Conservation (phyloP, 2,329 filamentous ascomycete genomes). For the Beauveria brongniartii region DNA sequence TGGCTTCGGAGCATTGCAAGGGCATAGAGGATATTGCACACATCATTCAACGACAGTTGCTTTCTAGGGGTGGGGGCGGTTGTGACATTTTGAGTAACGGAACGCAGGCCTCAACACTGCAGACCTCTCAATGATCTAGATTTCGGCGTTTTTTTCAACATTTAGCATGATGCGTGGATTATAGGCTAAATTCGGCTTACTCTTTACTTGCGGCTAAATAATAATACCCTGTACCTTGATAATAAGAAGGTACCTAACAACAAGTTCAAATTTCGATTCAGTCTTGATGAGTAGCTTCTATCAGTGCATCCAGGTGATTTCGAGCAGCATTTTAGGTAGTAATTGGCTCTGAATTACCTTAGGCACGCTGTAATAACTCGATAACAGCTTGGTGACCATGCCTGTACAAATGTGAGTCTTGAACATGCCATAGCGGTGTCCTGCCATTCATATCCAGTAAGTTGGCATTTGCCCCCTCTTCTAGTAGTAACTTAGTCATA, state of each 20-base stretch:
- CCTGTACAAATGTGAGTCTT: no score
- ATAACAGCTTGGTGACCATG: no score
- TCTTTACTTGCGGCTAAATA: slow-evolving; percentile 16
- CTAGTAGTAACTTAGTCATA: neutral
- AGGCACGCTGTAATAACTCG: no score
- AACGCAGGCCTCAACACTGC: slow-evolving; percentile 25
- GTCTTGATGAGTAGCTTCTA: no score
- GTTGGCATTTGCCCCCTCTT: neutral
- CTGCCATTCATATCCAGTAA: neutral
- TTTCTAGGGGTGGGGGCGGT: slow-evolving; percentile 12
- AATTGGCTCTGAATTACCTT: no score
- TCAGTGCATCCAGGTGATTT: no score
- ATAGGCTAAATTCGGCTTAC: neutral
- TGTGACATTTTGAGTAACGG: slow-evolving; percentile 12
- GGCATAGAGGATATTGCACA: slow-evolving; percentile 1
- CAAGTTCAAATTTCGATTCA: no score
- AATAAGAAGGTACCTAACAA: slow-evolving; percentile 14
- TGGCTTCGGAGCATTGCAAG: neutral
- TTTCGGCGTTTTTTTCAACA: slow-evolving; percentile 22
- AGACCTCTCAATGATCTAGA: slow-evolving; percentile 3
- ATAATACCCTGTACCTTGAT: slow-evolving; percentile 28
- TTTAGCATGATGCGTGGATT: slow-evolving; percentile 6
- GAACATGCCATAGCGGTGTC: neutral
- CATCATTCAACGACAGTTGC: slow-evolving; percentile 20
- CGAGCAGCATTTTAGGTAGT: no score